These are phyloP conservation scores for Scenedesmus sp. DNA, from an alignment of 163 green algal species.

Conservation along the genomic window DNA sequence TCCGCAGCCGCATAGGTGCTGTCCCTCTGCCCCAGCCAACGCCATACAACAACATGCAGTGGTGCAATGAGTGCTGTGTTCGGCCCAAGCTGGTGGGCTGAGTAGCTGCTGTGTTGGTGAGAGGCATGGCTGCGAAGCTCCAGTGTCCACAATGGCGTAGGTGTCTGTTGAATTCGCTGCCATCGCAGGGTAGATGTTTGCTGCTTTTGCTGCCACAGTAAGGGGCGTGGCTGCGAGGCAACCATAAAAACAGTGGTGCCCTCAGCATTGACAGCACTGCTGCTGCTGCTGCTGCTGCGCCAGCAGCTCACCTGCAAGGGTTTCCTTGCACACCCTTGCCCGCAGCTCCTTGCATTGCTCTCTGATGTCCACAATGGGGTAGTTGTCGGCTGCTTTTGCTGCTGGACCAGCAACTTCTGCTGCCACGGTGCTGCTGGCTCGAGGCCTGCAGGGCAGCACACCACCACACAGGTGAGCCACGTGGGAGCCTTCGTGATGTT, in stretches of 20 bases:
- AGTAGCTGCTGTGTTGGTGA: no score
- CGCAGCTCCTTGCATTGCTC: conserved; percentile 43
- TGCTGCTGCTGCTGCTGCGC: conserved; percentile 20
- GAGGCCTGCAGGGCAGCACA: background rate
- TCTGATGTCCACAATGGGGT: conserved; percentile 27
- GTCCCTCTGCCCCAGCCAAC: no score
- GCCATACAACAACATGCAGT: no score
- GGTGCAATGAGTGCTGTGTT: no score
- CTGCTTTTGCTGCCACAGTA: background rate
- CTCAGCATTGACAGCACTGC: background rate
- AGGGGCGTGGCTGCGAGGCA: background rate
- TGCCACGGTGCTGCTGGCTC: background rate
- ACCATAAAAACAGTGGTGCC: no score
- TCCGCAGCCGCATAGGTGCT: no score
- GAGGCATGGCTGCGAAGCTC: no score
- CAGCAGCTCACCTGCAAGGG: conserved; percentile 10
- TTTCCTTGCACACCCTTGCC: conserved; percentile 28
- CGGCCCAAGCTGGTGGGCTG: no score
- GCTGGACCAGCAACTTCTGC: background rate
- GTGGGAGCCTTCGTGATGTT: background rate
- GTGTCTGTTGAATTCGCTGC: no score
- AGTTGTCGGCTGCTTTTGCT: background rate
- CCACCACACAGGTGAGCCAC: background rate
- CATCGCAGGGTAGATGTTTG: no score
- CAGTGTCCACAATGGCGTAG: background rate